Percentiles rank a stretch among this genome's conserved stretches.
These are phyloP conservation scores for Fusarium pseudonygamai DNA, from an alignment of 2,329 filamentous ascomycete species.

Conservation along the genomic window DNA sequence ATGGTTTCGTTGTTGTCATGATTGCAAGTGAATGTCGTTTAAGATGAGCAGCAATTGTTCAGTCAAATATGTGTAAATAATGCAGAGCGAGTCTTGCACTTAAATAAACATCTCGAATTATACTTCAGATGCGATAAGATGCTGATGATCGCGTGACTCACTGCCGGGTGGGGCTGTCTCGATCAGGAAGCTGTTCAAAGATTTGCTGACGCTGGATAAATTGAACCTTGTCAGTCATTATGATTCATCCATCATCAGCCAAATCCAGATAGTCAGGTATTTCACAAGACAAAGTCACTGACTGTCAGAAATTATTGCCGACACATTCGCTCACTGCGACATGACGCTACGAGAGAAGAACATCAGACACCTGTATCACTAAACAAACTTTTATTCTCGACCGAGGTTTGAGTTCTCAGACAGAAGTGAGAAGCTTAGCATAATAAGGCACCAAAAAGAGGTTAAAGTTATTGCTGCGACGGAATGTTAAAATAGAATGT, in stretches of 20 bases:
- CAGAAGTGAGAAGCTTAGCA: not conserved
- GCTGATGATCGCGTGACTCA: slow-evolving; percentile 6
- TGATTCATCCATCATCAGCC: not conserved
- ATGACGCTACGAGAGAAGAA: too few species aligned
- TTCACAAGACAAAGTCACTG: not conserved
- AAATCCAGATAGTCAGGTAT: not conserved
- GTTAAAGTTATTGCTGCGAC: fast-evolving
- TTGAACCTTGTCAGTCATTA: not conserved
- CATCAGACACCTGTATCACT: too few species aligned
- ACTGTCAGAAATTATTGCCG: not conserved
- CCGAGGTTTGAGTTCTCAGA: fast-evolving
- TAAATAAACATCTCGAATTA: not conserved
- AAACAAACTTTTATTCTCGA: too few species aligned
- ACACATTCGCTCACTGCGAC: not conserved
- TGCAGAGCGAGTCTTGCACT: fast-evolving
- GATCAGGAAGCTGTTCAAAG: slow-evolving; percentile 1
- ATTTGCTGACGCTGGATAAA: not conserved
- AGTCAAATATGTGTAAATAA: fast-evolving
- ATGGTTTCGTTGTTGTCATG: not conserved
- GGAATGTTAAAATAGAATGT: fast-evolving
- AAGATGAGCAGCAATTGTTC: not conserved
- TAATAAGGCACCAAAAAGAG: not conserved
- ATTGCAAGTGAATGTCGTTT: not conserved
- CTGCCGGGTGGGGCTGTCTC: not conserved
- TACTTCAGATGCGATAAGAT: not conserved